Percentiles rank a stretch among this genome's conserved stretches.
Evolutionary conservation across 805 yeast species (phyloP).

Genomic region (Kuraishia hungarica): DNA sequence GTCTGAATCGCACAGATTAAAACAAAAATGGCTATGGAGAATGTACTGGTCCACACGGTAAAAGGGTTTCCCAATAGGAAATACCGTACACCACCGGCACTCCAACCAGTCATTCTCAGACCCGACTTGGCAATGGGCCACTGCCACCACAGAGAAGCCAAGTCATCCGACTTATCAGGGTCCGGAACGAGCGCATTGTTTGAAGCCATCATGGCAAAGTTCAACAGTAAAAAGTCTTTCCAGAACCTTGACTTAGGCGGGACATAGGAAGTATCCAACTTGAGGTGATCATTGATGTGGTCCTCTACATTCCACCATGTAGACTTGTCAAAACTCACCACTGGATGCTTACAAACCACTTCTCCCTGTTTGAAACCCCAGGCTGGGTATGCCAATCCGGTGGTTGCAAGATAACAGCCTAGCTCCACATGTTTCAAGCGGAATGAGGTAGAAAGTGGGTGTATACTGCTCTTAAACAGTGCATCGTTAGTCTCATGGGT

Average conservation of each 20-base stretch:
- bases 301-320: slow-evolving; percentile 81
- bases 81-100: slow-evolving; percentile 42
- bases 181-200: slow-evolving; percentile 80
- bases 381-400: slow-evolving; percentile 75
- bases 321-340: slow-evolving; percentile 45
- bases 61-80: slow-evolving; percentile 62
- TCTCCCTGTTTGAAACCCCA: slow-evolving; percentile 99
- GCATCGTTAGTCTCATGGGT: slow-evolving; percentile 25
- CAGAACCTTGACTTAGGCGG: slow-evolving; percentile 48
- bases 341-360: slow-evolving; percentile 54
- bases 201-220: slow-evolving; percentile 77
- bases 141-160: slow-evolving; percentile 76
- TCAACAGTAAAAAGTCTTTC: slow-evolving; percentile 62
- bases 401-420: slow-evolving; percentile 80
- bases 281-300: slow-evolving; percentile 44
- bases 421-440: slow-evolving; percentile 60
- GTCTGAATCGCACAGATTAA: slow-evolving; percentile 28
- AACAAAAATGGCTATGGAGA: slow-evolving; percentile 35
- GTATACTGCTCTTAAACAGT: slow-evolving; percentile 50
- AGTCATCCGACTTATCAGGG: slow-evolving; percentile 56
- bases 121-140: slow-evolving; percentile 71
- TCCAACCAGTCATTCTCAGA: slow-evolving; percentile 74
- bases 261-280: slow-evolving; percentile 20
- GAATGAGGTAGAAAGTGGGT: slow-evolving; percentile 79
- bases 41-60: slow-evolving; percentile 53